Percentiles rank a stretch among this genome's conserved stretches.
Conservation (phyloP, 257 asterid species). For the Avicennia marina region DNA sequence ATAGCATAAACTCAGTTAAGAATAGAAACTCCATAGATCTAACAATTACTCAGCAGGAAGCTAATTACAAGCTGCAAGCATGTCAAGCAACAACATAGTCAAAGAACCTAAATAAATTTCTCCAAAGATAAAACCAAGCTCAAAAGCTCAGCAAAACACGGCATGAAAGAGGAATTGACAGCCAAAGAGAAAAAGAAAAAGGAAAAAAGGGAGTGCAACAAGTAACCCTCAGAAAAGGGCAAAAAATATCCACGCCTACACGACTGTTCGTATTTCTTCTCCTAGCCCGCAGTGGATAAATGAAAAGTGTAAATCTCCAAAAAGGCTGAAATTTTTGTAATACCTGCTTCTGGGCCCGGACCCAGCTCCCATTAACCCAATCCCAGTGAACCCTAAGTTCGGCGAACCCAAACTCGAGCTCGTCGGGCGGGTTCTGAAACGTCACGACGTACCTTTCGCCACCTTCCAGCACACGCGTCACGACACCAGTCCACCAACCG, state of each 20-base stretch:
- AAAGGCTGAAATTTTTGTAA: neutral
- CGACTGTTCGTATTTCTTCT: neutral
- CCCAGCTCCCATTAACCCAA: conserved; percentile 64
- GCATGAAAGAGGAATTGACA: neutral
- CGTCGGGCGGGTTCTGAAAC: conserved; percentile 52
- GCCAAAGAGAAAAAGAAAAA: too few relatives aligned
- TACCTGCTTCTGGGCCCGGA: conserved; percentile 54
- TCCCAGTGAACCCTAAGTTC: conserved; percentile 58
- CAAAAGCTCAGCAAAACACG: too few relatives aligned
- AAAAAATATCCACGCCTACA: neutral
- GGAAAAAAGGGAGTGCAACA: neutral
- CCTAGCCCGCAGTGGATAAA: neutral
- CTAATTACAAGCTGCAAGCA: conserved; percentile 1
- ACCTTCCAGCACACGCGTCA: conserved; percentile 22
- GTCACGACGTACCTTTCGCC: conserved; percentile 32
- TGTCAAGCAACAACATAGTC: neutral
- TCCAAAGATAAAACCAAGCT: neutral
- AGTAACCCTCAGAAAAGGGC: neutral
- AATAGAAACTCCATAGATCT: neutral
- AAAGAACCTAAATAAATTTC: neutral
- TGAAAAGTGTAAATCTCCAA: neutral
- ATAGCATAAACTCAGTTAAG: too few relatives aligned
- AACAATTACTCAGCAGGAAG: neutral
- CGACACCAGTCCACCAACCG: conserved; percentile 71
- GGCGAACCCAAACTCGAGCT: conserved; percentile 37